These are phyloP conservation scores for Paramyrothecium sp. DNA, from an alignment of 2,329 filamentous ascomycete genomes.

Conservation along the genomic window DNA sequence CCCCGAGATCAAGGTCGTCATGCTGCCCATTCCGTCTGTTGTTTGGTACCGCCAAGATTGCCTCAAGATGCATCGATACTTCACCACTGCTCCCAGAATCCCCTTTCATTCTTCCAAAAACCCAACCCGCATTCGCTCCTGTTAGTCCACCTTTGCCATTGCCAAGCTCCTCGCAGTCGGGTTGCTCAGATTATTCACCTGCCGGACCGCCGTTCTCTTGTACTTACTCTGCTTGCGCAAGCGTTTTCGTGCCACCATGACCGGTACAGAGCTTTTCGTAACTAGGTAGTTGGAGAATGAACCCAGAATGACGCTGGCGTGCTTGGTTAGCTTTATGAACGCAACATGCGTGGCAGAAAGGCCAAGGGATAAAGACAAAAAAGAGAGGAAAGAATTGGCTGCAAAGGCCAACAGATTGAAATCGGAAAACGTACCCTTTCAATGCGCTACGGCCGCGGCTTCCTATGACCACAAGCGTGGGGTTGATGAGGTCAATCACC, in stretches of 20 bases:
- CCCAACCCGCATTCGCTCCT: not conserved
- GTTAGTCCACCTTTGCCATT: conserved; percentile 71
- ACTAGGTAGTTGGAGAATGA: conserved; percentile 98
- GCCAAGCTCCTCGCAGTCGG: conserved; percentile 65
- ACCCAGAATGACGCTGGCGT: conserved; percentile 77
- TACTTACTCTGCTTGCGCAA: conserved; percentile 84
- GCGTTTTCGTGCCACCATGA: conserved; percentile 95
- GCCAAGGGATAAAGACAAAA: no score
- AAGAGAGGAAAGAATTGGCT: not conserved
- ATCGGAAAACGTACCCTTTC: conserved; percentile 69
- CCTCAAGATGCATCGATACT: not conserved
- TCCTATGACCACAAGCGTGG: conserved; percentile 89
- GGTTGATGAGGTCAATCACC: conserved; percentile 90
- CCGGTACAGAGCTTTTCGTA: conserved; percentile 92
- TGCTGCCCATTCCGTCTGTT: not conserved
- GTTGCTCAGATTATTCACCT: conserved; percentile 79
- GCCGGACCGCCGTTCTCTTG: conserved; percentile 63
- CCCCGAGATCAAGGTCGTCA: not conserved
- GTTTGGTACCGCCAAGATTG: no score
- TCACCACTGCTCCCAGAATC: not conserved
- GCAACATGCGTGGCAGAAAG: not conserved
- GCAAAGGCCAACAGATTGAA: not conserved
- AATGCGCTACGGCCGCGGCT: conserved; percentile 87
- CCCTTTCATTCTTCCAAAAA: not conserved
- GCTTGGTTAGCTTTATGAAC: conserved; percentile 26